Conservation (phyloP, 371 early-diverging fungal genomes). For the Mucor racemosus region DNA sequence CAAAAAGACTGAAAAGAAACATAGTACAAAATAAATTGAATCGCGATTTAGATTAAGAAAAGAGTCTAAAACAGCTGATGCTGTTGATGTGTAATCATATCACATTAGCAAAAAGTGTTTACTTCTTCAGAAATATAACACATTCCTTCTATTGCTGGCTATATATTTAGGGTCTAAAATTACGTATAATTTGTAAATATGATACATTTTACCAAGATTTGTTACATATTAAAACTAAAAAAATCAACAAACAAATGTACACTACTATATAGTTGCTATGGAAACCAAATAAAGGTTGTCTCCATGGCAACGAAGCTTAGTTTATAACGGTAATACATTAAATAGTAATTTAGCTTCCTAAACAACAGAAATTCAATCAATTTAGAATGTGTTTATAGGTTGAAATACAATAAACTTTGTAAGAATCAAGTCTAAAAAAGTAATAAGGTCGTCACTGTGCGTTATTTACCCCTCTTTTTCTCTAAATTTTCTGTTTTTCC, state of each 20-base stretch:
- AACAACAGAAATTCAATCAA: constrained; percentile 1
- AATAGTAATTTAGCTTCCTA: background rate
- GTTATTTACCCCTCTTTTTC: constrained; percentile 2
- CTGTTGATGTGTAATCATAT: background rate
- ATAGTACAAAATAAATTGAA: background rate
- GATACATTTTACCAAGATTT: background rate
- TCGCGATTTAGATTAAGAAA: constrained; percentile 1
- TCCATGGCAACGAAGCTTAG: background rate
- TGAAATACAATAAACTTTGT: background rate
- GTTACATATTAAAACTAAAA: background rate
- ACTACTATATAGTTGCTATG: background rate
- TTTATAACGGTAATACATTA: background rate
- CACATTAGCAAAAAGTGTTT: background rate
- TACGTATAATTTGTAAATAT: background rate
- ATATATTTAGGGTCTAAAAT: too few species aligned
- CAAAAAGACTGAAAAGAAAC: background rate
- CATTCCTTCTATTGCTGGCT: background rate
- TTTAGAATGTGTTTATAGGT: background rate
- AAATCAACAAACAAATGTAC: background rate
- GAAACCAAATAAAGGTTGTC: background rate
- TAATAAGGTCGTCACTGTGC: constrained; percentile 21
- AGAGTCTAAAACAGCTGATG: background rate
- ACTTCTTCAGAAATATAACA: background rate
- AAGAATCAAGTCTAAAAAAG: background rate
- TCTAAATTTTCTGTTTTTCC: constrained; percentile 6